These are phyloP conservation scores for Elsinoe fawcettii DNA, from an alignment of 2,329 filamentous ascomycete genomes.

Conservation along the genomic window DNA sequence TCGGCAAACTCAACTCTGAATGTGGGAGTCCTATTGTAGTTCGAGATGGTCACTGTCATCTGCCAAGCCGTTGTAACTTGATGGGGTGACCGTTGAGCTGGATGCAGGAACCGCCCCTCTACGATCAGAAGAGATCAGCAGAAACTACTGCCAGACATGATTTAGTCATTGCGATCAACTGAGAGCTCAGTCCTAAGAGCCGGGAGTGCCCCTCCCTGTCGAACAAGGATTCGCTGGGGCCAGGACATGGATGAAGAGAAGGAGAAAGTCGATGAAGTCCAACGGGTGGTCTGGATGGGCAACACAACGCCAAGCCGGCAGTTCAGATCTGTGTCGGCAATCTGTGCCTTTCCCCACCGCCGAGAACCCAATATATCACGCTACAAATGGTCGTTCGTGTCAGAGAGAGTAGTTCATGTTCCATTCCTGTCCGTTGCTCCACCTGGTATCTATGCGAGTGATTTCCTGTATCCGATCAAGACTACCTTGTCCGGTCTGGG, in stretches of 20 bases:
- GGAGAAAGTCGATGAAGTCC: background rate
- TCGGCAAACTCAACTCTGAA: background rate
- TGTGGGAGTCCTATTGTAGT: background rate
- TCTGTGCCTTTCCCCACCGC: background rate
- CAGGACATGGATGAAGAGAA: background rate
- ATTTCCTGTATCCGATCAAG: background rate
- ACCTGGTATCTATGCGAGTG: conserved; percentile 11
- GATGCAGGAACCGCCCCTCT: background rate
- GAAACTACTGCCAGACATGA: background rate
- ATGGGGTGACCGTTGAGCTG: background rate
- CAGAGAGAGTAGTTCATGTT: background rate
- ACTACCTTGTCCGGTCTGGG: conserved; percentile 17
- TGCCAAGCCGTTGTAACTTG: background rate
- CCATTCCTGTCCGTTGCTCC: background rate
- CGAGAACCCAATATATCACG: background rate
- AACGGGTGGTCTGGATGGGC: conserved; percentile 2
- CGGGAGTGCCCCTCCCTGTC: too few species aligned
- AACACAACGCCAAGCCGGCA: background rate
- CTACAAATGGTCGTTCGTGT: background rate
- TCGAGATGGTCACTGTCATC: background rate
- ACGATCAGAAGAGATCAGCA: background rate
- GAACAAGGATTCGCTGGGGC: too few species aligned
- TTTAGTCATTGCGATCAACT: background rate
- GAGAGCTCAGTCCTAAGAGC: too few species aligned
- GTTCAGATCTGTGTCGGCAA: background rate